A percentile compares a stretch with the other conserved stretches of the same genome.
These are phyloP conservation scores for Chloranthus sessilifolius DNA, from an alignment of 164 flowering plant genomes.

Conservation along the genomic window DNA sequence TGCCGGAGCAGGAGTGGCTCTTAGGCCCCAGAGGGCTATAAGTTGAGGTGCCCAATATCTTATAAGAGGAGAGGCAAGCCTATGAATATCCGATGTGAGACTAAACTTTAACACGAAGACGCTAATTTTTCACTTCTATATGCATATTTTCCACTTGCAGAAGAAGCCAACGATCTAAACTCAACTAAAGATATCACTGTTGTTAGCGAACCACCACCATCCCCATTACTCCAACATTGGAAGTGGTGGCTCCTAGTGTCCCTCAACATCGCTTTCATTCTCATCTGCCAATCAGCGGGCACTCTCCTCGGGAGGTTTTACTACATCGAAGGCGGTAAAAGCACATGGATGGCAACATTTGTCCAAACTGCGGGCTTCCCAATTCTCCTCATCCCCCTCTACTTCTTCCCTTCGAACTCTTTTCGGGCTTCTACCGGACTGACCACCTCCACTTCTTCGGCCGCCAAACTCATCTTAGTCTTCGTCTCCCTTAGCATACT, in stretches of 20 bases:
- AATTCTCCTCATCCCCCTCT: constrained; percentile 16
- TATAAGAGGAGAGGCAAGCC: too few species aligned
- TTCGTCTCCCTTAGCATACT: constrained; percentile 14
- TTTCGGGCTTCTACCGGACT: not conserved
- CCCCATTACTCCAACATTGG: constrained; percentile 3
- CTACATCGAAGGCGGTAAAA: constrained; percentile 25
- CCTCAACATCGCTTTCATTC: constrained; percentile 23
- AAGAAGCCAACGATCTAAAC: constrained; percentile 19
- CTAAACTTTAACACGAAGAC: too few species aligned
- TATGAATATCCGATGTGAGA: too few species aligned
- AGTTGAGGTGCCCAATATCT: too few species aligned
- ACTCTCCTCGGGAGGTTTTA: constrained; percentile 26
- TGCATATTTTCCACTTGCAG: not conserved
- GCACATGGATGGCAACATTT: constrained; percentile 27
- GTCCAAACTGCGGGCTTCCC: constrained; percentile 26
- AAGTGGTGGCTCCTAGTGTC: constrained; percentile 32
- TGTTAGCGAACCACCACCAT: not conserved
- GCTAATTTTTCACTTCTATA: too few species aligned
- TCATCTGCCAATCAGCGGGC: constrained; percentile 21
- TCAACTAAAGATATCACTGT: constrained; percentile 9
- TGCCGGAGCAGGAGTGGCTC: too few species aligned
- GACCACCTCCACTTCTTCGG: not conserved
- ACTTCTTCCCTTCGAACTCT: constrained; percentile 3
- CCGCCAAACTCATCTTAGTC: not conserved
- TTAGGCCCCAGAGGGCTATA: too few species aligned